Percentiles rank a stretch among this genome's conserved stretches.
Conservation (phyloP, 2,329 filamentous ascomycete species). For the Fusarium caatingaense region DNA sequence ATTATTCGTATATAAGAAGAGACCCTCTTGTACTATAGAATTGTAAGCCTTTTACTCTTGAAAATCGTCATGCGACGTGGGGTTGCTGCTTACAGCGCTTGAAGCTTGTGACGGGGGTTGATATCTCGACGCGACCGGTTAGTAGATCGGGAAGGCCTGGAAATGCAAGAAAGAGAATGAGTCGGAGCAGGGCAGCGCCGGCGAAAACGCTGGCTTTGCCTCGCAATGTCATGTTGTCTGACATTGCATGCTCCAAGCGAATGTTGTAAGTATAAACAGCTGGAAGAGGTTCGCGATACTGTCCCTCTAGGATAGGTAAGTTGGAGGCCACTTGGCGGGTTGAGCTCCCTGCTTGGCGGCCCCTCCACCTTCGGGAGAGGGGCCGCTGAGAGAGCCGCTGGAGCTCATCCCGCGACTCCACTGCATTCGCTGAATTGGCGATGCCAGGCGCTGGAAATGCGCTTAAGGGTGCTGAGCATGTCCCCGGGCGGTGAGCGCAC, state of each 20-base stretch:
- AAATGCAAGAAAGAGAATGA: conserved; percentile 83
- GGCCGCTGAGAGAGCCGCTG: conserved; percentile 40
- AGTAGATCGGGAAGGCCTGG: conserved; percentile 86
- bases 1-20: conserved; percentile 96
- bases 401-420: conserved; percentile 18
- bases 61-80: background rate
- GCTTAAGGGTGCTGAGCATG: conserved; percentile 17
- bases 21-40: conserved; percentile 78
- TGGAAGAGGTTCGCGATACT: conserved; percentile 28
- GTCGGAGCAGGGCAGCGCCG: conserved; percentile 80
- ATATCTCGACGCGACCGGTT: conserved; percentile 93
- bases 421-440: conserved; percentile 29
- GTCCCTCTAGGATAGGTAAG: conserved; percentile 16
- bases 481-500: conserved; percentile 22
- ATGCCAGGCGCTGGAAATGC: conserved; percentile 25
- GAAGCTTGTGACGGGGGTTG: conserved; percentile 97
- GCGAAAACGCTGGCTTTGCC: conserved; percentile 71
- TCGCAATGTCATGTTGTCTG: conserved; percentile 54
- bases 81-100: conserved; percentile 79
- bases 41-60: conserved; percentile 6
- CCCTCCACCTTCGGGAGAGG: conserved; percentile 38
- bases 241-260: conserved; percentile 50
- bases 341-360: conserved; percentile 38
- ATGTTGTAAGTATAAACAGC: conserved; percentile 38
- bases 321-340: conserved; percentile 49